phyloP scores from a whole-genome alignment of 78 protist genomes.

The Dictyostelium firmibasis region DNA sequence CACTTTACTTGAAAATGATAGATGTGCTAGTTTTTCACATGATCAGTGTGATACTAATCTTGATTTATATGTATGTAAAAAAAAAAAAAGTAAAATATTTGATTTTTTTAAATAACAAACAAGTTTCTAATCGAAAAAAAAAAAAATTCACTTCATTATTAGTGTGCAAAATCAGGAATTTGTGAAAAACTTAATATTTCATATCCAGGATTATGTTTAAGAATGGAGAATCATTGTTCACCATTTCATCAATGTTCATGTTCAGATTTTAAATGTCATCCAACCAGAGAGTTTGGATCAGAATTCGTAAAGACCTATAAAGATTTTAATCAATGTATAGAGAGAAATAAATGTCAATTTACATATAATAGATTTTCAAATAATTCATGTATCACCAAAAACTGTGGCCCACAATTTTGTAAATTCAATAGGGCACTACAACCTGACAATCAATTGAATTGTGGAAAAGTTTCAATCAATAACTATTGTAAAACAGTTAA shows the following conservation, averaged over 20 bases:
- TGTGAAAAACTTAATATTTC: background rate
- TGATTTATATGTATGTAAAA: background rate
- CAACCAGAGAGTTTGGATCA: background rate
- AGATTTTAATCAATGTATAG: background rate
- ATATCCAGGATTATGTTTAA: background rate
- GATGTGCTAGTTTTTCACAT: background rate
- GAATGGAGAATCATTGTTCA: constrained; percentile 3
- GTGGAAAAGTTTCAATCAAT: background rate
- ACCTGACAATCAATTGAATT: background rate
- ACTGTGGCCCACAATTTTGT: background rate
- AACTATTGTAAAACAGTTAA: background rate
- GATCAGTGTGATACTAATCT: background rate
- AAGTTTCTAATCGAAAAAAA: too few species aligned
- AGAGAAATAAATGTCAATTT: background rate
- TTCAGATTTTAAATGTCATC: constrained; percentile 7
- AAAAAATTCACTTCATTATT: too few species aligned
- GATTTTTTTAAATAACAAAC: too few species aligned
- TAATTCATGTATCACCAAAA: background rate
- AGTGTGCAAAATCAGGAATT: background rate
- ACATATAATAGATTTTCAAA: background rate
- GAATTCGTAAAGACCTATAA: background rate
- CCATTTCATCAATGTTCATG: background rate
- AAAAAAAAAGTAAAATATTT: background rate
- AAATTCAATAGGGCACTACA: background rate
- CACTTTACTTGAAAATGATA: background rate